Conservation (phyloP, 192 early-diverging fungal genomes). For the Entomortierella parvispora region DNA sequence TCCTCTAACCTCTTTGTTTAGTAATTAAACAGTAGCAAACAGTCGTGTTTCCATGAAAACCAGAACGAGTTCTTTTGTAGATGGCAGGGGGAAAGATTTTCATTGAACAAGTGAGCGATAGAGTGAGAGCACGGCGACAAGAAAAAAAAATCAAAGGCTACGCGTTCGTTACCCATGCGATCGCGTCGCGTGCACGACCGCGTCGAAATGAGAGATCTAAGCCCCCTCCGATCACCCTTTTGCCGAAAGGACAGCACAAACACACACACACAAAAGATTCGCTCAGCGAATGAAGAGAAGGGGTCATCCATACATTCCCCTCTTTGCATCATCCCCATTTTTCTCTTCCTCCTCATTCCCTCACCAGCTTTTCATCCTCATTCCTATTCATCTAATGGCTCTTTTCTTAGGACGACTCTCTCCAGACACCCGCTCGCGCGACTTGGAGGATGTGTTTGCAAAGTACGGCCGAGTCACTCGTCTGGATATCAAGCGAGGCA, state of each 20-base stretch:
- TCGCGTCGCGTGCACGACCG: conserved; percentile 53
- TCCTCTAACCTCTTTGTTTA: too few relatives aligned
- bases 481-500: conserved; percentile 61
- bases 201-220: conserved; percentile 62
- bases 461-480: conserved; percentile 59
- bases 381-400: conserved; percentile 28
- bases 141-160: conserved; percentile 61
- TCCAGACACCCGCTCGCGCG: conserved; percentile 49
- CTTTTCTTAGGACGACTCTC: conserved; percentile 55
- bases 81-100: too few relatives aligned
- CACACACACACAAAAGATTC: too few relatives aligned
- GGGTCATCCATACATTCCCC: too few relatives aligned
- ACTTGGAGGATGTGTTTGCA: conserved; percentile 61
- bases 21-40: too few relatives aligned
- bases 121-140: conserved; percentile 59
- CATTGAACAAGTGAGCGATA: too few relatives aligned
- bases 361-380: neutral
- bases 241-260: too few relatives aligned
- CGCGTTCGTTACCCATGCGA: conserved; percentile 65
- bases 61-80: too few relatives aligned
- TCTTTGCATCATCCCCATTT: too few relatives aligned
- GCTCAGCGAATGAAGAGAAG: too few relatives aligned
- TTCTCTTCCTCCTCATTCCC: conserved; percentile 4
- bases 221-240: conserved; percentile 52
- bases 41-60: too few relatives aligned